Evolutionary conservation across 2,329 filamentous ascomycete genomes (phyloP).

Genomic region (Verticillium albo-atrum): DNA sequence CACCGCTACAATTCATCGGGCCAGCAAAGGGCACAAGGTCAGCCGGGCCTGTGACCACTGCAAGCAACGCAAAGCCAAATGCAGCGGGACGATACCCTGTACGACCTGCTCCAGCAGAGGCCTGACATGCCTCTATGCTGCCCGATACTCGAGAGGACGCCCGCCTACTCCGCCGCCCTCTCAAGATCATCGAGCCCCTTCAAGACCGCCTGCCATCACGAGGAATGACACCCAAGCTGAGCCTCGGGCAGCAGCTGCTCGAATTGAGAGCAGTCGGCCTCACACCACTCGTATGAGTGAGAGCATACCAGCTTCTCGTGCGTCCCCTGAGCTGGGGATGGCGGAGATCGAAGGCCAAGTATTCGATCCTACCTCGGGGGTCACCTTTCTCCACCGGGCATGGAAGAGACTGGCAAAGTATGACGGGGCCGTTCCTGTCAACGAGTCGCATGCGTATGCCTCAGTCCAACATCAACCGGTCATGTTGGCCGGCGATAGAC

Average conservation of each 20-base stretch:
- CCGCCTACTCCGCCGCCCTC: conserved; percentile 26
- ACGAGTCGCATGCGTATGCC: conserved; percentile 6
- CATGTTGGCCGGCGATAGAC: conserved; percentile 46
- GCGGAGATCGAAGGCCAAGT: conserved; percentile 50
- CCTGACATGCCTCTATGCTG: conserved; percentile 21
- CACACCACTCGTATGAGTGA: background rate
- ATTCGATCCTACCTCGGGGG: conserved; percentile 44
- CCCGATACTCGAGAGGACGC: conserved; percentile 25
- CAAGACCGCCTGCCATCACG: background rate
- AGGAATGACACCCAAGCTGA: background rate
- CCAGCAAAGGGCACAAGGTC: conserved; percentile 23
- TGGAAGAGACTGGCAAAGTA: conserved; percentile 45
- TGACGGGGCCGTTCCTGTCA: conserved; percentile 21
- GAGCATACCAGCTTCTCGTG: conserved; percentile 11
- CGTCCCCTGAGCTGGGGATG: conserved; percentile 38
- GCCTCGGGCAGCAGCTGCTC: background rate
- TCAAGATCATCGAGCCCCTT: background rate
- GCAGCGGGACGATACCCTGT: conserved; percentile 28
- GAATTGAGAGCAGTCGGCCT: background rate
- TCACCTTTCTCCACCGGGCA: conserved; percentile 49
- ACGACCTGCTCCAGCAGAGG: conserved; percentile 23
- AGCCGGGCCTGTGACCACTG: conserved; percentile 33
- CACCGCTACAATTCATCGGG: background rate
- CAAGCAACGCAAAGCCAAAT: conserved; percentile 31
- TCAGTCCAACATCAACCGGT: conserved; percentile 35